Evolutionary conservation across 768 basidiomycete species (phyloP).

Genomic region (Gymnopilus junonius): DNA sequence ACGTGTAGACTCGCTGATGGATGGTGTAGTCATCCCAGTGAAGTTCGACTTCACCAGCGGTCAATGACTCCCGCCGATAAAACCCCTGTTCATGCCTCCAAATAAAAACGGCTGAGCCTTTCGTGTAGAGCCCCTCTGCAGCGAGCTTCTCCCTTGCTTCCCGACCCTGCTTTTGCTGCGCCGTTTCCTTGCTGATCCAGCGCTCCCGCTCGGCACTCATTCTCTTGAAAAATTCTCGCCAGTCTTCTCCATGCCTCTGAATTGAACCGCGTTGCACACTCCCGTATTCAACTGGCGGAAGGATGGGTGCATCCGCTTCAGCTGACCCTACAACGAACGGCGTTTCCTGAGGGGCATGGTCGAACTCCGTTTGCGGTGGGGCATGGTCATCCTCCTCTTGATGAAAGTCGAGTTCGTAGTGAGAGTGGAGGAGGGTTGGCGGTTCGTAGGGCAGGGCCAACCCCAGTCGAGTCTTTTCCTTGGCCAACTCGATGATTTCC

Average conservation of each 20-base stretch:
- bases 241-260: neutral
- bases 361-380: neutral
- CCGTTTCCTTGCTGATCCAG: neutral
- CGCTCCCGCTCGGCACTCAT: neutral
- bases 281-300: neutral
- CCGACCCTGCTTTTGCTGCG: neutral
- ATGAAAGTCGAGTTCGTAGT: neutral
- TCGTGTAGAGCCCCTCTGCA: neutral
- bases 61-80: neutral
- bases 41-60: neutral
- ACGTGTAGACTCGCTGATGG: neutral
- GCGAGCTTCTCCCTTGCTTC: neutral
- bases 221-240: neutral
- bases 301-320: neutral
- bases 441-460: neutral
- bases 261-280: neutral
- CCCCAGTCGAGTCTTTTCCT: neutral
- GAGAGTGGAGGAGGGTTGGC: neutral
- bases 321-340: neutral
- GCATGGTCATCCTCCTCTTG: neutral
- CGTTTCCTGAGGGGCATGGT: neutral
- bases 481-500: neutral
- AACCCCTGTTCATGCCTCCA: neutral
- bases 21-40: neutral
- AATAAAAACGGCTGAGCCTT: neutral